Evolutionary conservation across 768 basidiomycete genomes (phyloP).

Genomic region (Boletus patriciae): DNA sequence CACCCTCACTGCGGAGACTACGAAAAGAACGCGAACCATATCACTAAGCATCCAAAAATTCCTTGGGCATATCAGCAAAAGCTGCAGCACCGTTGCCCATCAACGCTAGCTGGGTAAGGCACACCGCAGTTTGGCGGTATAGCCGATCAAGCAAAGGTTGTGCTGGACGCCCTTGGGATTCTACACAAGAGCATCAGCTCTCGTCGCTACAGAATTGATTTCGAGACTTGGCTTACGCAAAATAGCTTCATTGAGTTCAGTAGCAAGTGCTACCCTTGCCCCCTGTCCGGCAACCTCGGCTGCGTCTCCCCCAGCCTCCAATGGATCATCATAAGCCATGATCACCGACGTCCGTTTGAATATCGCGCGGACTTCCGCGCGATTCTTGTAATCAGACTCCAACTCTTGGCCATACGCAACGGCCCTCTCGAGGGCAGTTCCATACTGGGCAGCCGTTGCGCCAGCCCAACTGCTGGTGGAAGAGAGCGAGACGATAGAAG

Average conservation of each 20-base stretch:
- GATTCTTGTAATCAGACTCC: slow-evolving; percentile 63
- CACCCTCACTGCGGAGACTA: not conserved
- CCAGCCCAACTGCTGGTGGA: slow-evolving; percentile 25
- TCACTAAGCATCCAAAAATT: slow-evolving; percentile 56
- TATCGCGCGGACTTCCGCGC: slow-evolving; percentile 62
- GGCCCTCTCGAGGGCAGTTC: slow-evolving; percentile 61
- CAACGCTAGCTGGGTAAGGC: slow-evolving; percentile 68
- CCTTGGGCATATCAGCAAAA: slow-evolving; percentile 76
- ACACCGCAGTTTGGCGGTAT: slow-evolving; percentile 72
- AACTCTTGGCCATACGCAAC: slow-evolving; percentile 74
- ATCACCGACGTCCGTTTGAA: slow-evolving; percentile 77
- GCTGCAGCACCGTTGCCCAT: slow-evolving; percentile 75
- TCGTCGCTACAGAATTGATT: not conserved
- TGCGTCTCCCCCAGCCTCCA: slow-evolving; percentile 61
- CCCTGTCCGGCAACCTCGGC: slow-evolving; percentile 68
- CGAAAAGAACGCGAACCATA: not conserved
- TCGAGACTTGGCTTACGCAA: slow-evolving; percentile 53
- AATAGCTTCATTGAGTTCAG: slow-evolving; percentile 80
- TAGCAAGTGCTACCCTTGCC: slow-evolving; percentile 64
- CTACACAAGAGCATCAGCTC: slow-evolving; percentile 38
- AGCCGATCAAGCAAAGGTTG: slow-evolving; percentile 72
- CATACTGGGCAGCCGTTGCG: slow-evolving; percentile 42
- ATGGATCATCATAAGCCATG: slow-evolving; percentile 76
- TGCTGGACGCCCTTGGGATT: slow-evolving; percentile 73
- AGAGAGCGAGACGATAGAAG: slow-evolving; percentile 30